Conservation (phyloP, 2,329 filamentous ascomycete species). For the Orbilia ellipsospora region DNA sequence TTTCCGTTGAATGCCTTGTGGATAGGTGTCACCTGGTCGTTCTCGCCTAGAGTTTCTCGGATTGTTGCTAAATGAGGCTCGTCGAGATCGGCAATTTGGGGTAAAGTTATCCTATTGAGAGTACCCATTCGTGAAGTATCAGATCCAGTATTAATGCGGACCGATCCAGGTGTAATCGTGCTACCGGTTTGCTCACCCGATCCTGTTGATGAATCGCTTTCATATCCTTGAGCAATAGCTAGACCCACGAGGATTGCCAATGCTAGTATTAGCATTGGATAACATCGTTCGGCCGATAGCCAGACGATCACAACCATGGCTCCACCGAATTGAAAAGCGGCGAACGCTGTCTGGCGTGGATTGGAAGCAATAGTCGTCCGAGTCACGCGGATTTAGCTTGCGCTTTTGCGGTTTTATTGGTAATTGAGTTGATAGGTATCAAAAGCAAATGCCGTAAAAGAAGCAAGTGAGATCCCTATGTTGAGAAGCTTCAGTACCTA, state of each 20-base stretch:
- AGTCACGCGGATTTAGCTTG: too few species aligned
- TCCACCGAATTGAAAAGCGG: too few species aligned
- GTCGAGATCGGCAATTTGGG: not conserved
- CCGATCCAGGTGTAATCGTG: not conserved
- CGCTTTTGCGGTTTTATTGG: too few species aligned
- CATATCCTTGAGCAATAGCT: constrained; percentile 16
- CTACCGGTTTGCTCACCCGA: not conserved
- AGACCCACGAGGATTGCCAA: not conserved
- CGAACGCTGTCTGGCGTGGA: too few species aligned
- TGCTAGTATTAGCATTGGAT: not conserved
- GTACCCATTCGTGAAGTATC: too few species aligned
- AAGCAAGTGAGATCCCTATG: too few species aligned
- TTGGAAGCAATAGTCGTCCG: too few species aligned
- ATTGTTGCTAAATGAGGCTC: not conserved
- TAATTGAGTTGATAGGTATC: too few species aligned
- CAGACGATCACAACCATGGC: too few species aligned
- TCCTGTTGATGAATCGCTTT: constrained; percentile 4
- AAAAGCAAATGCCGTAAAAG: too few species aligned
- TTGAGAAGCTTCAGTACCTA: too few species aligned
- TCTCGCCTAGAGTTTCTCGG: not conserved
- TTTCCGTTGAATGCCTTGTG: not conserved
- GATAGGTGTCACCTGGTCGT: not conserved
- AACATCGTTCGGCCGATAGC: not conserved
- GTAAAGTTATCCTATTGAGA: not conserved
- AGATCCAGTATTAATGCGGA: too few species aligned